These are phyloP conservation scores for Seminavis robusta DNA, from an alignment of 108 stramenopile genomes.

Conservation along the genomic window DNA sequence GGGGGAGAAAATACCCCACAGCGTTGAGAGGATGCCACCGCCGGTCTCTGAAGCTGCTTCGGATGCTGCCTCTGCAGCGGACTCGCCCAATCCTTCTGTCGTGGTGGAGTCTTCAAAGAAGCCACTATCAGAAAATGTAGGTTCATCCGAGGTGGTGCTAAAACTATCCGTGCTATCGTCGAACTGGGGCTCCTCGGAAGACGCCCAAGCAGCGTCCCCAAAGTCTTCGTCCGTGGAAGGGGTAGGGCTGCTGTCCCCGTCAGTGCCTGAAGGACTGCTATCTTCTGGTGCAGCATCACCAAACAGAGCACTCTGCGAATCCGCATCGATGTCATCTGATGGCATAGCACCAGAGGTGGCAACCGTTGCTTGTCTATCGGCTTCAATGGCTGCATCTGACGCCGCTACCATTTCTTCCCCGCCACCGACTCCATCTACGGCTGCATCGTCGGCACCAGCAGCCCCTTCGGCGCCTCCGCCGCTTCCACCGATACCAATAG, in stretches of 20 bases:
- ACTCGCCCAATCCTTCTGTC: too few species aligned
- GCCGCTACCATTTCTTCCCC: conserved; percentile 9
- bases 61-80: too few species aligned
- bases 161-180: conserved; percentile 24
- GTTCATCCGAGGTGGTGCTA: conserved; percentile 13
- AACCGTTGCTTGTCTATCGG: conserved; percentile 70
- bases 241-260: too few species aligned
- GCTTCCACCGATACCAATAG: conserved; percentile 49
- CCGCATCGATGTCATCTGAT: conserved; percentile 29
- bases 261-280: background rate
- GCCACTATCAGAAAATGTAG: conserved; percentile 23
- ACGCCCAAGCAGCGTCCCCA: background rate
- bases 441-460: conserved; percentile 9
- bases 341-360: conserved; percentile 55
- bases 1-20: too few species aligned
- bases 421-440: background rate
- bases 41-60: too few species aligned
- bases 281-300: conserved; percentile 62
- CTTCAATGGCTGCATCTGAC: conserved; percentile 45
- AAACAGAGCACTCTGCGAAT: conserved; percentile 62
- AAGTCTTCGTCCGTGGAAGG: background rate
- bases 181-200: conserved; percentile 17
- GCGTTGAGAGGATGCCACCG: too few species aligned
- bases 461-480: conserved; percentile 27
- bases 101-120: too few species aligned